Evolutionary conservation across 108 stramenopile species (phyloP), one percentile per base, ranked within the genome.

Genomic region (Skeletonema tropicum): DNA sequence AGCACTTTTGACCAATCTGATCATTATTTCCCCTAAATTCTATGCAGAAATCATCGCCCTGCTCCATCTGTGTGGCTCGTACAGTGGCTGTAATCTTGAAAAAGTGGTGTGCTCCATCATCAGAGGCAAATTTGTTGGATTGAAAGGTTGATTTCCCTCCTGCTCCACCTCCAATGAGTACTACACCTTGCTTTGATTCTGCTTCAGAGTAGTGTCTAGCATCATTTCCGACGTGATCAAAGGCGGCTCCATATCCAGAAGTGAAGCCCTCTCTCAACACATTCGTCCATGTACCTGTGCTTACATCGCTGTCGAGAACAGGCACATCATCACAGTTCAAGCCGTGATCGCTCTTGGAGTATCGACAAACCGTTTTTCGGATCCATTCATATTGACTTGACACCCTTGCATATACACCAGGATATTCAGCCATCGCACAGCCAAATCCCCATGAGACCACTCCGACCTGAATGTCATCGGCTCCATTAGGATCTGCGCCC

Each of bases 401-500:
- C n/a, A n/a, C n/a, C n/a, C n/a, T n/a, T n/a, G n/a, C n/a, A n/a
- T n/a, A n/a, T n/a, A n/a, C n/a, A n/a, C n/a, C n/a, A n/a, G n/a
- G n/a, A n/a, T n/a, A n/a, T n/a, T n/a, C n/a, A n/a, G n/a, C n/a
- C n/a, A n/a, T n/a, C n/a, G n/a, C n/a, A n/a, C n/a, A n/a, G n/a
- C n/a, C n/a, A n/a, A n/a, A n/a, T n/a, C n/a, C n/a, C n/a, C n/a
- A n/a, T n/a, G n/a, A n/a, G n/a, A n/a, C n/a, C n/a, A n/a, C n/a
- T n/a, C n/a, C n/a, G n/a, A n/a, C n/a, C n/a, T n/a, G n/a, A n/a
- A n/a, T n/a, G n/a, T n/a, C n/a, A n/a, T n/a, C n/a, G n/a, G n/a
- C n/a, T n/a, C 30, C 55, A 55, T 12, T 30, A 8, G 62, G 32
- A 49, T 45, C 38, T 8, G 33, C 57, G 2, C 81, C 81, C 14